These are phyloP conservation scores for Beta lomatogona DNA, from an alignment of 179 eudicot species.

Conservation along the genomic window DNA sequence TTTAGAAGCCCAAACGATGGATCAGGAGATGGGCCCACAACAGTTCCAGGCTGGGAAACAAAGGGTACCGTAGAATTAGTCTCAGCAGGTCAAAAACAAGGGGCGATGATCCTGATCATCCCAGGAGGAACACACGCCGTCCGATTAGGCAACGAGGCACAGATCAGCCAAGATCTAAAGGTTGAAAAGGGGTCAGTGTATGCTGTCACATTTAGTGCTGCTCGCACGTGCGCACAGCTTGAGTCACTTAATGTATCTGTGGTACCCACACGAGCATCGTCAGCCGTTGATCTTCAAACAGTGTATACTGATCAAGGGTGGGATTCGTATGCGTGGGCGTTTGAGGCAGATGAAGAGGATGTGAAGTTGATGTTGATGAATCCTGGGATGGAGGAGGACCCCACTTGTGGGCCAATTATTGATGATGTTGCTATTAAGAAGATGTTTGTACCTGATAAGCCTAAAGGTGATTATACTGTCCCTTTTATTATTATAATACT, in stretches of 20 bases:
- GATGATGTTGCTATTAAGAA: constrained; percentile 92
- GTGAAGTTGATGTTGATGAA: constrained; percentile 60
- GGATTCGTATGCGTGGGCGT: constrained; percentile 97
- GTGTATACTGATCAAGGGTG: constrained; percentile 94
- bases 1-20: constrained; percentile 48
- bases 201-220: constrained; percentile 90
- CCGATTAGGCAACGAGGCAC: constrained; percentile 90
- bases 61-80: constrained; percentile 89
- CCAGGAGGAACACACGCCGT: constrained; percentile 79
- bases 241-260: constrained; percentile 96
- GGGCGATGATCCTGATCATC: constrained; percentile 95
- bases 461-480: constrained; percentile 49
- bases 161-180: constrained; percentile 70
- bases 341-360: constrained; percentile 60
- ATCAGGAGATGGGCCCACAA: constrained; percentile 46
- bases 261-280: constrained; percentile 49
- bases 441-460: constrained; percentile 67
- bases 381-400: constrained; percentile 97
- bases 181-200: constrained; percentile 79
- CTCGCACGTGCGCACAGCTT: constrained; percentile 96
- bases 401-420: constrained; percentile 94
- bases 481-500: not conserved
- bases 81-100: constrained; percentile 90
- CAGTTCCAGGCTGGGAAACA: constrained; percentile 77
- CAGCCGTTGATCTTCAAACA: constrained; percentile 82